Evolutionary conservation across 169 alveolate species (phyloP).

Genomic region (Plasmodium knowlesi): DNA sequence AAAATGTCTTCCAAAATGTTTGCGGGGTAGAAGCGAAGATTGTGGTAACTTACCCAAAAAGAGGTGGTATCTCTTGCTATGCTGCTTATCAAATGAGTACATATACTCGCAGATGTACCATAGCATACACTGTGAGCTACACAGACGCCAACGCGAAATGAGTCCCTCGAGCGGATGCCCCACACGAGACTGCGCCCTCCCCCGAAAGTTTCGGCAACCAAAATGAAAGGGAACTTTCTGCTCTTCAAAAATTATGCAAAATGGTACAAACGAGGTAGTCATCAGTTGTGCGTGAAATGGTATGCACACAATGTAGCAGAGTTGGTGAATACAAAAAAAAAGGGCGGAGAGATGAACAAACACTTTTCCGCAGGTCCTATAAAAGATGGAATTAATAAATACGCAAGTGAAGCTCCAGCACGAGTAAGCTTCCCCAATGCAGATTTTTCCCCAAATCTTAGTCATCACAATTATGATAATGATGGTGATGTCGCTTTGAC

Average conservation of each 20-base stretch:
- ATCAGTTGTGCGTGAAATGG: background rate
- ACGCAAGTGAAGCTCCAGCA: background rate
- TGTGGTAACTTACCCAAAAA: background rate
- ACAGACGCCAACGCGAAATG: background rate
- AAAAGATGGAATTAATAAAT: background rate
- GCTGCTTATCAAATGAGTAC: background rate
- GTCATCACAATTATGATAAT: background rate
- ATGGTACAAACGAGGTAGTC: background rate
- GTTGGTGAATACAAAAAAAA: background rate
- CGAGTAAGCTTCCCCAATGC: background rate
- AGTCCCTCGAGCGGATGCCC: background rate
- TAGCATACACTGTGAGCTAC: background rate
- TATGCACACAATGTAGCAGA: background rate
- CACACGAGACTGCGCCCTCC: background rate
- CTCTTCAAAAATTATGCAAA: background rate
- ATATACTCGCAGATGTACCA: background rate
- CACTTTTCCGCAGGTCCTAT: background rate
- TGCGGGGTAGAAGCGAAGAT: background rate
- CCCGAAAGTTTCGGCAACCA: background rate
- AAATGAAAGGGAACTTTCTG: conserved; percentile 22
- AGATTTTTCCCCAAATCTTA: background rate
- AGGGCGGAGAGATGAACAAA: background rate
- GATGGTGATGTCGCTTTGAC: background rate
- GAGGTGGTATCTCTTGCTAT: background rate
- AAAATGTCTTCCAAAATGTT: background rate